phyloP scores from a whole-genome alignment of 73 alveolate genomes.

The Paramecium pentaurelia region DNA sequence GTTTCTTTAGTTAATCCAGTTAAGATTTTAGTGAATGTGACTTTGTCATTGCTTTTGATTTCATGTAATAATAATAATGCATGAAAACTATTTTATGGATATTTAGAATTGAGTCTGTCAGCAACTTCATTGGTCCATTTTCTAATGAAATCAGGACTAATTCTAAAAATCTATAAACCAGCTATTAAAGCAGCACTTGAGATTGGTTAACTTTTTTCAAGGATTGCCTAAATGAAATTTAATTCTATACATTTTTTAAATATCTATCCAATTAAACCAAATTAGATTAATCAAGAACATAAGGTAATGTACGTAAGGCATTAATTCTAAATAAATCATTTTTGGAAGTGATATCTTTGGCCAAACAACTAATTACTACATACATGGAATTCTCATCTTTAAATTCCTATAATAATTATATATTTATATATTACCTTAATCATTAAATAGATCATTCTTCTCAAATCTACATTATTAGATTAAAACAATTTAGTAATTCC shows the following conservation, averaged over 20 bases:
- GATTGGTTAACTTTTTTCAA: conserved; percentile 54
- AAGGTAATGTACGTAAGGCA: conserved; percentile 55
- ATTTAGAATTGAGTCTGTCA: conserved; percentile 45
- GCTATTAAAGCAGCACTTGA: conserved; percentile 62
- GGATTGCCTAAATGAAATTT: conserved; percentile 1
- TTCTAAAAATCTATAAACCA: conserved; percentile 44
- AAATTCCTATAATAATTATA: conserved; percentile 2
- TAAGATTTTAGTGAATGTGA: conserved; percentile 23
- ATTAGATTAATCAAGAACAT: conserved; percentile 49
- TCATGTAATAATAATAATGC: conserved; percentile 31
- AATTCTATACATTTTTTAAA: conserved; percentile 34
- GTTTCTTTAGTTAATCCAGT: conserved; percentile 49
- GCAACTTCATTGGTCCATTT: conserved; percentile 55
- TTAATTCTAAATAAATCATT: conserved; percentile 52
- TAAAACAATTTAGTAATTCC: conserved; percentile 42
- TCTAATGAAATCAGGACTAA: conserved; percentile 37
- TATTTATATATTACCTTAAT: not conserved
- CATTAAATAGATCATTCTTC: conserved; percentile 62
- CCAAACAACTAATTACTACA: conserved; percentile 44
- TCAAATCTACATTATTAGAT: conserved; percentile 47
- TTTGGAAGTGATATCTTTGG: conserved; percentile 52
- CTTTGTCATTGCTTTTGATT: not conserved
- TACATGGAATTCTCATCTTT: conserved; percentile 53
- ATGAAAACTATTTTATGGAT: conserved; percentile 39
- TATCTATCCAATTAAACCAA: conserved; percentile 47